Conservation (phyloP, 257 asterid species). For the Solanum sitiens region DNA sequence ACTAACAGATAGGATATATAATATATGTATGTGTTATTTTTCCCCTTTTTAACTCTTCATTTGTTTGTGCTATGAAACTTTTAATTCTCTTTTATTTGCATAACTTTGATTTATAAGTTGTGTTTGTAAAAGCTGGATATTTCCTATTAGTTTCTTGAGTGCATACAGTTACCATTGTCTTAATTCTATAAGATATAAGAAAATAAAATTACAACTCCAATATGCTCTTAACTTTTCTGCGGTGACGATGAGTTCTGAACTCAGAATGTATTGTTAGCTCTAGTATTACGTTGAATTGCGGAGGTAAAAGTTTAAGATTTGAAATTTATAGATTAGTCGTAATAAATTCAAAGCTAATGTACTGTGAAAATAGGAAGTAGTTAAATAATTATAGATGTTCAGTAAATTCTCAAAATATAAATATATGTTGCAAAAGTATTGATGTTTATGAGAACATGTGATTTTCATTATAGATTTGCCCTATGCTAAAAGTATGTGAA, state of each 20-base stretch:
- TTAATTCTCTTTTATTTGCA: neutral
- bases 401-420: neutral
- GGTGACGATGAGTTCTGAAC: neutral
- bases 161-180: neutral
- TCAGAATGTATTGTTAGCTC: neutral
- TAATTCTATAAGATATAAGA: neutral
- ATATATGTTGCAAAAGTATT: neutral
- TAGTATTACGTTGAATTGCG: neutral
- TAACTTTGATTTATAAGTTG: neutral
- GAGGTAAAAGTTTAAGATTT: neutral
- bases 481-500: neutral
- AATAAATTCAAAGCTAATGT: neutral
- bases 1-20: slow-evolving; percentile 5
- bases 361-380: neutral
- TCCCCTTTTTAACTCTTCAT: neutral
- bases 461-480: neutral
- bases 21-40: neutral
- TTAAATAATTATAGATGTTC: neutral
- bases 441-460: neutral
- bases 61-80: neutral
- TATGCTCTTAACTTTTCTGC: neutral
- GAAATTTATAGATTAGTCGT: neutral
- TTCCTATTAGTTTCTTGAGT: neutral
- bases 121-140: neutral
- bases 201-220: neutral